A percentile compares a stretch with the other conserved stretches of the same genome.
phyloP scores from a whole-genome alignment of 345 rosid species.

The Melaleuca alternifolia region DNA sequence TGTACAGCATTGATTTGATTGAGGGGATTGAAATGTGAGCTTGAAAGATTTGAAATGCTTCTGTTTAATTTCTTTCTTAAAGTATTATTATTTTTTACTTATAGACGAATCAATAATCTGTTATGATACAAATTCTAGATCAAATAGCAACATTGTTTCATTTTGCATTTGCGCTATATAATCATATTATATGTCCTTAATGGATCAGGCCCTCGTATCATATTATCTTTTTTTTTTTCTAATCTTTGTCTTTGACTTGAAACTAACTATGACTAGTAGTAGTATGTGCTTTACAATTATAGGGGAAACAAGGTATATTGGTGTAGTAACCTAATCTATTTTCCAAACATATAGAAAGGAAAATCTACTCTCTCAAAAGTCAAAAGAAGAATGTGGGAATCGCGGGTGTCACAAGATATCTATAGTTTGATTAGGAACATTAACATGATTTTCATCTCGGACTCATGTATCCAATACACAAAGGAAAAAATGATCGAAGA shows the following conservation, averaged over 20 bases:
- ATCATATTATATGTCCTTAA: not conserved
- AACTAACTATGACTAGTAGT: not conserved
- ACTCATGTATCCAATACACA: not conserved
- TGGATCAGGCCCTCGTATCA: not conserved
- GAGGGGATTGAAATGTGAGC: not conserved
- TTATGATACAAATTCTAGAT: not conserved
- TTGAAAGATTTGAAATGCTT: not conserved
- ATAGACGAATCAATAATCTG: not conserved
- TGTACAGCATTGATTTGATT: not conserved
- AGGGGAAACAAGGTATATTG: not conserved
- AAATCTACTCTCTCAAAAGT: not conserved
- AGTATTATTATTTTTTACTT: not conserved
- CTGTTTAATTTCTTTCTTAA: not conserved
- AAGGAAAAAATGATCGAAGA: not conserved
- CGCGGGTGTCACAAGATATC: not conserved
- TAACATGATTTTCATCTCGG: not conserved
- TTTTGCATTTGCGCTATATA: not conserved
- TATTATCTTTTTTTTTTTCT: not conserved
- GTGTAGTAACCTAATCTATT: not conserved
- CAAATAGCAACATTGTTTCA: not conserved
- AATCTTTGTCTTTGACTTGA: not conserved
- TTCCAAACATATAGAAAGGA: not conserved
- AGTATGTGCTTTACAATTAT: not conserved
- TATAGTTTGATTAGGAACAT: not conserved
- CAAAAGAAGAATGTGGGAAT: not conserved